Evolutionary conservation across 2,329 filamentous ascomycete genomes (phyloP).

Genomic region (Dothiorella sarmentorum): DNA sequence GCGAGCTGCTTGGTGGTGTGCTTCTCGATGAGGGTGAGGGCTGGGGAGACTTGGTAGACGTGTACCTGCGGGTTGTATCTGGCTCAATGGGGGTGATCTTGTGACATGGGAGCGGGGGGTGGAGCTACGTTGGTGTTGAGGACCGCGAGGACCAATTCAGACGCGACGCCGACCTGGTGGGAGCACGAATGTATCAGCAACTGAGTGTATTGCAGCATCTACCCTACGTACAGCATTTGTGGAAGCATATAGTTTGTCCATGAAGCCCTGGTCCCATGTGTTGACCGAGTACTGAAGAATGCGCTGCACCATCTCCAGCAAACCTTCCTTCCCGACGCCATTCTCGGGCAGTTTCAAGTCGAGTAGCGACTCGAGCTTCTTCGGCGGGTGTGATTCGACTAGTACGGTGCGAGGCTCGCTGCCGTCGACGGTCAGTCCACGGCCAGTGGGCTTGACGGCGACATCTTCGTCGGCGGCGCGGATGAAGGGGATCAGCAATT

Average conservation of each 20-base stretch:
- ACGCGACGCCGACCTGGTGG: constrained; percentile 69
- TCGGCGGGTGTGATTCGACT: constrained; percentile 44
- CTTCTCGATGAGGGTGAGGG: constrained; percentile 84
- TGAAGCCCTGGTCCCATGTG: constrained; percentile 96
- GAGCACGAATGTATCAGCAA: not conserved
- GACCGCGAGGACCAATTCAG: constrained; percentile 78
- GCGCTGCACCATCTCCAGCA: constrained; percentile 55
- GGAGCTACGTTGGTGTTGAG: constrained; percentile 77
- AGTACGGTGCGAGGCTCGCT: constrained; percentile 41
- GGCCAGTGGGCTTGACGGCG: constrained; percentile 52
- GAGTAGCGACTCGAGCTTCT: constrained; percentile 42
- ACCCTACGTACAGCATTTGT: constrained; percentile 67
- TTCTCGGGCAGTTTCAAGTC: constrained; percentile 36
- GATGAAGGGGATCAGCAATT: constrained; percentile 68
- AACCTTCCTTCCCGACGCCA: constrained; percentile 41
- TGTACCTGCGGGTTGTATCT: constrained; percentile 56
- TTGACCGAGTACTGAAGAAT: constrained; percentile 87
- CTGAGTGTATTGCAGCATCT: not conserved
- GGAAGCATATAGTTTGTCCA: constrained; percentile 92
- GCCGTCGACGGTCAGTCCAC: constrained; percentile 61
- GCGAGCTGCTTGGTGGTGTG: constrained; percentile 71
- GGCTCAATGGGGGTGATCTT: not conserved
- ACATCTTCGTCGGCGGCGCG: constrained; percentile 64
- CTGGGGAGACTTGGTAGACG: constrained; percentile 90
- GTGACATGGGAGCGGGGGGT: no score